Conservation (phyloP, 768 basidiomycete species). For the Dioszegia crocea region DNA sequence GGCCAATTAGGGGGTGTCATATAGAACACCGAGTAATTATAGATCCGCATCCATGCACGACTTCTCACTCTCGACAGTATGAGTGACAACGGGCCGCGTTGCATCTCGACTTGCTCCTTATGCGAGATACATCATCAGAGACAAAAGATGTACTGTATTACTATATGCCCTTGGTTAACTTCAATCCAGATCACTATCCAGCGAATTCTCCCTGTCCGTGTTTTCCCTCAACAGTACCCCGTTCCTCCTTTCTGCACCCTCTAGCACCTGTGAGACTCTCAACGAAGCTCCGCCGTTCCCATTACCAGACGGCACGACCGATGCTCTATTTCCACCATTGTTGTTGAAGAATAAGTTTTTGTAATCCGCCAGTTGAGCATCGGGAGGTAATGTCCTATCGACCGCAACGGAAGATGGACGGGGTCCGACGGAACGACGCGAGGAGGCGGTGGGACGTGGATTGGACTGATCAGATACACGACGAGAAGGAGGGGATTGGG, state of each 20-base stretch:
- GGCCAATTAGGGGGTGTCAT: no score
- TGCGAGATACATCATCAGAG: no score
- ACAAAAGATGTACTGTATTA: no score
- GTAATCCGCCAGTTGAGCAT: constrained; percentile 36
- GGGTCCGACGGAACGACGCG: constrained; percentile 29
- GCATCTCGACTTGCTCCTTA: no score
- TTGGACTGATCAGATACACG: constrained; percentile 12
- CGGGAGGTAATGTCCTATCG: constrained; percentile 30
- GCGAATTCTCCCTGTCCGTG: background rate
- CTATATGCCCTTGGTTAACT: background rate
- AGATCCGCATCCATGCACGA: no score
- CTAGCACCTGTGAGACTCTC: background rate
- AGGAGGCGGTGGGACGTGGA: constrained; percentile 3
- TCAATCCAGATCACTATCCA: constrained; percentile 8
- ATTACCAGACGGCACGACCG: background rate
- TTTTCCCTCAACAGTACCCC: background rate
- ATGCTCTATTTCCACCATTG: background rate
- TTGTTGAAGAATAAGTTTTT: constrained; percentile 34
- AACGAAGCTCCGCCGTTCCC: background rate
- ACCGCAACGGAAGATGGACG: constrained; percentile 32
- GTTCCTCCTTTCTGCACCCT: background rate
- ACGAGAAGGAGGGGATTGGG: constrained; percentile 14
- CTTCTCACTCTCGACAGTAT: no score
- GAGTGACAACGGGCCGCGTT: no score
- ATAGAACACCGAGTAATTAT: no score